Evolutionary conservation across 1,284 basidiomycete genomes (phyloP).

Genomic region (Ceratobasidium sp.): DNA sequence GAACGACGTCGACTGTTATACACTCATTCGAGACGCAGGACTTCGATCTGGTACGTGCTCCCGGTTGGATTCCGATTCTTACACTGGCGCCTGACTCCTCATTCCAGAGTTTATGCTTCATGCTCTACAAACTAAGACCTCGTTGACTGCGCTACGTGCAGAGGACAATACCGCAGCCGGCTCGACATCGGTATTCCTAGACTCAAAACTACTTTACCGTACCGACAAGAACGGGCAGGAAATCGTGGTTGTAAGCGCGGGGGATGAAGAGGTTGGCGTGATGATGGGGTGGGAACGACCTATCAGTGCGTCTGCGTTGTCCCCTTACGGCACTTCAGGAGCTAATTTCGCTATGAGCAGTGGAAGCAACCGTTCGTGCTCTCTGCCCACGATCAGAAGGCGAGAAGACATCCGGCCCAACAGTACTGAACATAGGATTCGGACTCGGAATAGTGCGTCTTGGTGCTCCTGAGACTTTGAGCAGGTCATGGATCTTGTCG

Average conservation of each 20-base stretch:
- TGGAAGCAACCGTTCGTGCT: slow-evolving; percentile 73
- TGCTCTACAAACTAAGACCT: slow-evolving; percentile 58
- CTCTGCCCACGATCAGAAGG: slow-evolving; percentile 64
- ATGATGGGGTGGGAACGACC: slow-evolving; percentile 97
- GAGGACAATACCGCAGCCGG: slow-evolving; percentile 78
- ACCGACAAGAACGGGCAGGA: slow-evolving; percentile 84
- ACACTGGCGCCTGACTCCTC: no score
- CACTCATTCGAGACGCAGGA: slow-evolving; percentile 85
- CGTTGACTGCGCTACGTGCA: slow-evolving; percentile 68
- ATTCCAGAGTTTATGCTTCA: slow-evolving; percentile 55
- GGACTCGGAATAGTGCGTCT: slow-evolving; percentile 87
- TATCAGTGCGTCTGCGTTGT: slow-evolving; percentile 70
- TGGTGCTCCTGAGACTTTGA: neutral
- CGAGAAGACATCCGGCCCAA: slow-evolving; percentile 64
- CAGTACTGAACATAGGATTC: slow-evolving; percentile 92
- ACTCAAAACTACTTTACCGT: slow-evolving; percentile 78
- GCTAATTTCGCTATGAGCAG: slow-evolving; percentile 1
- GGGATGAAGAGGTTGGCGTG: slow-evolving; percentile 83
- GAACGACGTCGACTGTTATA: slow-evolving; percentile 82
- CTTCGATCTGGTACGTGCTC: slow-evolving; percentile 78
- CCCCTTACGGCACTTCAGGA: no score
- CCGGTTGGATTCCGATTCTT: no score
- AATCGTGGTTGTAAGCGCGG: slow-evolving; percentile 80
- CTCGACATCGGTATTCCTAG: slow-evolving; percentile 82
- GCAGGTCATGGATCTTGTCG: no score